Conservation (phyloP, 2,329 filamentous ascomycete species). For the Botryotinia convoluta region DNA sequence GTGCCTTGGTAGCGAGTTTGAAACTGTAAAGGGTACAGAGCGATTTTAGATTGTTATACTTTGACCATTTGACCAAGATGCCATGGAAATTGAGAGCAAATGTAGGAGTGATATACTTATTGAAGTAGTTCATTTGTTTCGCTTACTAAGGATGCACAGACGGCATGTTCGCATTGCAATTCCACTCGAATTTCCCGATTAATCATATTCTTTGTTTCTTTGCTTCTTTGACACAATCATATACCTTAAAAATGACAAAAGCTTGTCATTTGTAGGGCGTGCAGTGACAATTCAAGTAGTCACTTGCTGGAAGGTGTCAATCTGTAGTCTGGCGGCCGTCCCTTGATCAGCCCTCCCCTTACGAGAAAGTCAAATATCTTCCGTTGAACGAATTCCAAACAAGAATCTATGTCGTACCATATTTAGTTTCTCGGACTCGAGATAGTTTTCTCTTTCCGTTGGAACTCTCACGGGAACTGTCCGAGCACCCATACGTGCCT, state of each 20-base stretch:
- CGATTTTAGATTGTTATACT: background rate
- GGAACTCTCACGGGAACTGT: background rate
- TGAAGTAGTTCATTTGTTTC: background rate
- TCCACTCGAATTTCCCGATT: background rate
- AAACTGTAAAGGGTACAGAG: background rate
- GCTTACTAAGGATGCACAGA: slow-evolving; percentile 12
- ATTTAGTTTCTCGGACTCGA: background rate
- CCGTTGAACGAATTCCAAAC: background rate
- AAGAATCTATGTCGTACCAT: background rate
- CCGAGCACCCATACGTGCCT: background rate
- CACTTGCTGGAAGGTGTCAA: background rate
- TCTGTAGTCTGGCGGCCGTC: background rate
- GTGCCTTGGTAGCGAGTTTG: background rate
- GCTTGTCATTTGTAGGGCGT: background rate
- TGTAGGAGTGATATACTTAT: background rate
- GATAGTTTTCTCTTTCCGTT: background rate
- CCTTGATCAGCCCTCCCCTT: background rate
- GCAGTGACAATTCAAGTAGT: background rate
- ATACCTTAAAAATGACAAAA: background rate
- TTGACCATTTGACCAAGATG: background rate
- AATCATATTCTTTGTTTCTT: background rate
- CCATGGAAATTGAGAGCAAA: background rate
- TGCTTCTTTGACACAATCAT: background rate
- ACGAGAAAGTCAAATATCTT: background rate
- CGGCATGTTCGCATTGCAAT: background rate